These are phyloP conservation scores for Hyparrhenia diplandra DNA, from an alignment of 176 grass and related monocot species.

Conservation along the genomic window DNA sequence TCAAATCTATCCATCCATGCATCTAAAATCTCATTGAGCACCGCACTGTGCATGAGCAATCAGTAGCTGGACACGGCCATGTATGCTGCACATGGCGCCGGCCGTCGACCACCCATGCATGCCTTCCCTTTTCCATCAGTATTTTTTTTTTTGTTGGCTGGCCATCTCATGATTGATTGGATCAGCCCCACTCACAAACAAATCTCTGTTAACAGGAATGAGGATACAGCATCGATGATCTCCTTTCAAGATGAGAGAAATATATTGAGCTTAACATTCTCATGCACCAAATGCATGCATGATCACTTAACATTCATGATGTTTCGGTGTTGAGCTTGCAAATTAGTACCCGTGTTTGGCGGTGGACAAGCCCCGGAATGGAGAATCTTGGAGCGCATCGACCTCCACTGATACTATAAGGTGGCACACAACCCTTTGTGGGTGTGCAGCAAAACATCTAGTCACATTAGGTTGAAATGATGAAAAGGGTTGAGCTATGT, in stretches of 20 bases:
- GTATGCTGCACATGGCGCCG: conserved; percentile 41
- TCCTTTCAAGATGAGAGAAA: not conserved
- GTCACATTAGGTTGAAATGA: not conserved
- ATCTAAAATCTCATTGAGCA: conserved; percentile 12
- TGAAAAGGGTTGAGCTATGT: not conserved
- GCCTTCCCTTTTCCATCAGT: not conserved
- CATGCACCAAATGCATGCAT: not conserved
- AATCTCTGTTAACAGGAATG: conserved; percentile 20
- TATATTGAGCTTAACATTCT: not conserved
- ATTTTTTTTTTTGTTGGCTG: not conserved
- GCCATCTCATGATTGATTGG: conserved; percentile 38
- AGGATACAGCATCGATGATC: not conserved
- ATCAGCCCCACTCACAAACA: conserved; percentile 9
- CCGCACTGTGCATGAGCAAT: conserved; percentile 39
- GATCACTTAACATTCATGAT: not conserved
- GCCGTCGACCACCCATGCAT: conserved; percentile 31
- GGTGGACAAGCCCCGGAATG: not conserved
- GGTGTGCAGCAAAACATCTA: not conserved
- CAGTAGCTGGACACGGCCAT: conserved; percentile 41
- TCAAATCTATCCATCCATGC: conserved; percentile 1
- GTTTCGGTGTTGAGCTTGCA: not conserved
- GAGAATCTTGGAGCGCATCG: not conserved
- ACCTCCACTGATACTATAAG: not conserved
- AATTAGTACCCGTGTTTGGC: not conserved
- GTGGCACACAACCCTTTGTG: not conserved